Base-by-base conservation (phyloP, 1,284 basidiomycete species). In the Taiwanofungus camphoratus region DNA sequence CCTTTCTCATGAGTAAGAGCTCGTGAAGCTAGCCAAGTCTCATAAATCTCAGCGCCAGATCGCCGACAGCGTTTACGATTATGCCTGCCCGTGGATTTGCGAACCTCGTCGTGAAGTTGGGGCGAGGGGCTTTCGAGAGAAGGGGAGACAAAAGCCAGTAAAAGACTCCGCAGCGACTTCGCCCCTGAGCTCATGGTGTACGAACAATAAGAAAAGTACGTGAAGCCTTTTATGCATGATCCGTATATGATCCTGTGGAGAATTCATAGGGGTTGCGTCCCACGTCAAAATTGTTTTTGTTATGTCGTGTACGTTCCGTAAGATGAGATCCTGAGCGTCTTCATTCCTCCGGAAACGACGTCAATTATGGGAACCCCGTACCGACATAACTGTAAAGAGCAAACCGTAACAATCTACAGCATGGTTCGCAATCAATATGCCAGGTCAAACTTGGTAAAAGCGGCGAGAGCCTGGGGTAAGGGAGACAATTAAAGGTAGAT, bases 21-120 rank as follows among this genome's bases (percentile, higher is more conserved):
- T 52, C 85, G 72, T 23, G 84, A 87, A 8, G 77, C 70, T 12
- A 79, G 59, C 85, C 84, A 87, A 21, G 71, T 70, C 34, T 77
- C 71, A 46, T 78, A 81, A 29, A 71, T 27, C 12, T 16, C 23
- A 22, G 6, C 7, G 16, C 16, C 15, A 7, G 9, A 9, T 33
- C 7, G 7, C 31, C 18, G 31, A 6, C 7, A 7, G 18, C 6
- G 11, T 8, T 33, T 16, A 7, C 31, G 31, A 12, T 9, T 33
- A 7, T 9, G 31, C 31, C 7, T 9, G 31, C 7, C 7, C 11
- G 31, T 16, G 31, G 11, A 7, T 33, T 33, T 18, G 18, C 6
- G 11, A 16, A 16, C 11, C 15, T 33, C 31, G 11, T 9, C 11
- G 9, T 9, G 31, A 33, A 7, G 11, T 7, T 33, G 26, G 15